phyloP scores from a whole-genome alignment of 495 filamentous ascomycete genomes.

The Talaromyces nanjingensis region DNA sequence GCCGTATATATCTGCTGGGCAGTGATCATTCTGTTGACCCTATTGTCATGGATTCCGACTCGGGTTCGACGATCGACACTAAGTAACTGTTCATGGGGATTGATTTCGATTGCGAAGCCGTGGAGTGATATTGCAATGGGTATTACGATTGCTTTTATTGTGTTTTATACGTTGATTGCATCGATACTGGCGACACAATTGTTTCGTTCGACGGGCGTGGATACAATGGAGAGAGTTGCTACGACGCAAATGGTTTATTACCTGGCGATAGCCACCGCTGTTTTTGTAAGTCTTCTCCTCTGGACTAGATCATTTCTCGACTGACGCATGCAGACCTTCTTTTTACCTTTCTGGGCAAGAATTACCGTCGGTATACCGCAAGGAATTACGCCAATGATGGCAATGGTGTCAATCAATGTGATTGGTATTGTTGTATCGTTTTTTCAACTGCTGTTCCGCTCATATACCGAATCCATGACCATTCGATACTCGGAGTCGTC shows the following conservation, averaged over 20 bases:
- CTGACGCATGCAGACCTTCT: slow-evolving; percentile 16
- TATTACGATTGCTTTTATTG: slow-evolving; percentile 13
- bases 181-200: slow-evolving; percentile 17
- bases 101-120: slow-evolving; percentile 22
- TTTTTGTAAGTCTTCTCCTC: slow-evolving; percentile 20
- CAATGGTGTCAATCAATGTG: slow-evolving; percentile 27
- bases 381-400: slow-evolving; percentile 23
- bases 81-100: slow-evolving; percentile 20
- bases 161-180: slow-evolving; percentile 11
- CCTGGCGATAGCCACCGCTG: slow-evolving; percentile 19
- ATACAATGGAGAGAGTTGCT: slow-evolving; percentile 25
- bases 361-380: slow-evolving; percentile 10
- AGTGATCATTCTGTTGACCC: slow-evolving; percentile 18
- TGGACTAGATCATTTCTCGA: not conserved
- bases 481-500: slow-evolving; percentile 17
- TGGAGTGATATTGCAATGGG: slow-evolving; percentile 20
- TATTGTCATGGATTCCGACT: slow-evolving; percentile 24
- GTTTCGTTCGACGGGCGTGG: slow-evolving; percentile 17
- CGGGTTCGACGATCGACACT: slow-evolving; percentile 8
- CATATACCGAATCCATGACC: slow-evolving; percentile 23
- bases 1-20: slow-evolving; percentile 19
- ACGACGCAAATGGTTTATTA: slow-evolving; percentile 33
- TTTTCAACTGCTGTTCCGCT: slow-evolving; percentile 26
- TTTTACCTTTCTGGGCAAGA: slow-evolving; percentile 25
- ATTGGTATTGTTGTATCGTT: slow-evolving; percentile 24